Conservation (phyloP, 768 basidiomycete genomes). For the Amanita brunnescens region DNA sequence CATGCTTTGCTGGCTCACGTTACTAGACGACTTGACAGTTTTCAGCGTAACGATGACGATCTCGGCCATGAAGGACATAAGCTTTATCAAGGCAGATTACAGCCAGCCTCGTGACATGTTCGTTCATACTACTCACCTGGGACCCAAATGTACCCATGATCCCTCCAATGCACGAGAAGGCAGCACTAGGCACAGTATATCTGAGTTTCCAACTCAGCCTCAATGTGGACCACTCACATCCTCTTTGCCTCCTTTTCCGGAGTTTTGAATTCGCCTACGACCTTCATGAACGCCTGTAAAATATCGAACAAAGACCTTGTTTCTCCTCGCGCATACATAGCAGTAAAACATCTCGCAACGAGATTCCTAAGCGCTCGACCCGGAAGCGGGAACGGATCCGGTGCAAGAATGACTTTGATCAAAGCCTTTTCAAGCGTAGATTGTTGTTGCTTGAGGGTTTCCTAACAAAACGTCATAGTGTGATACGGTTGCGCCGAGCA, state of each 20-base stretch:
- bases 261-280: conserved; percentile 64
- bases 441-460: conserved; percentile 58
- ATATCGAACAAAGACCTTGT: conserved; percentile 83
- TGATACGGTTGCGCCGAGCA: neutral
- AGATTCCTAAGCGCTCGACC: conserved; percentile 81
- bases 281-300: conserved; percentile 66
- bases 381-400: conserved; percentile 66
- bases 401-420: conserved; percentile 58
- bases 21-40: conserved; percentile 55
- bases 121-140: conserved; percentile 46
- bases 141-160: conserved; percentile 79
- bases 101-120: neutral
- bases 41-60: conserved; percentile 59
- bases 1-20: conserved; percentile 34
- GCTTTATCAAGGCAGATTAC: conserved; percentile 31
- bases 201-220: neutral
- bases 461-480: conserved; percentile 30
- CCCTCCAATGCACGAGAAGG: conserved; percentile 82
- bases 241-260: conserved; percentile 53
- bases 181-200: conserved; percentile 41
- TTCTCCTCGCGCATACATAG: conserved; percentile 73
- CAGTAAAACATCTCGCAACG: conserved; percentile 66
- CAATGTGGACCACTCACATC: conserved; percentile 39
- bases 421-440: conserved; percentile 51
- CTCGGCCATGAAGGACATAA: conserved; percentile 94